phyloP scores from a whole-genome alignment of 768 basidiomycete genomes.

The Lactifluus hygrophoroides region DNA sequence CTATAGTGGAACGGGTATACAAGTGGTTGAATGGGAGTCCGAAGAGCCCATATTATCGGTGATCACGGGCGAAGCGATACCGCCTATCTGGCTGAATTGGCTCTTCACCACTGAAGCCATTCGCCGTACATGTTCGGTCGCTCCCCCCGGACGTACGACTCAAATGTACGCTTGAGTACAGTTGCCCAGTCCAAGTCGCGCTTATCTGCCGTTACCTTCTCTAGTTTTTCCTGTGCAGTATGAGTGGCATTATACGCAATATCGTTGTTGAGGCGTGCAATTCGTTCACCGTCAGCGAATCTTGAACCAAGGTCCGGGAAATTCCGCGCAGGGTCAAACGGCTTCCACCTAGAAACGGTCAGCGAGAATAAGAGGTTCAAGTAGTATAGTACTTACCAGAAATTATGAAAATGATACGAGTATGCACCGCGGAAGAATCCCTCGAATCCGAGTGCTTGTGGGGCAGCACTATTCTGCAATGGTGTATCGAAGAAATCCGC shows the following conservation, averaged over 20 bases:
- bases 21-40: neutral
- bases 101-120: slow-evolving; percentile 40
- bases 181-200: slow-evolving; percentile 88
- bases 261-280: slow-evolving; percentile 42
- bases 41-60: neutral
- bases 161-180: slow-evolving; percentile 92
- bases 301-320: slow-evolving; percentile 87
- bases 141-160: slow-evolving; percentile 86
- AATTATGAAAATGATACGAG: slow-evolving; percentile 95
- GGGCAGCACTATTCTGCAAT: slow-evolving; percentile 60
- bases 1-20: slow-evolving; percentile 16
- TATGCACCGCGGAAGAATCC: slow-evolving; percentile 96
- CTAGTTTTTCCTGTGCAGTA: slow-evolving; percentile 29
- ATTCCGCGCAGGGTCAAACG: slow-evolving; percentile 88
- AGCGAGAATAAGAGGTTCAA: neutral
- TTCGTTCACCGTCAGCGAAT: slow-evolving; percentile 67
- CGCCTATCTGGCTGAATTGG: neutral
- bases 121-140: slow-evolving; percentile 95
- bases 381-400: slow-evolving; percentile 46
- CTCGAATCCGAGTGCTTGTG: slow-evolving; percentile 83
- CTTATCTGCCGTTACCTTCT: slow-evolving; percentile 51
- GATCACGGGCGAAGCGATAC: slow-evolving; percentile 4
- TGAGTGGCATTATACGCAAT: slow-evolving; percentile 7
- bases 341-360: slow-evolving; percentile 69
- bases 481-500: slow-evolving; percentile 86